Conservation (phyloP, 1,284 basidiomycete genomes). For the Laetiporus sulphureus region DNA sequence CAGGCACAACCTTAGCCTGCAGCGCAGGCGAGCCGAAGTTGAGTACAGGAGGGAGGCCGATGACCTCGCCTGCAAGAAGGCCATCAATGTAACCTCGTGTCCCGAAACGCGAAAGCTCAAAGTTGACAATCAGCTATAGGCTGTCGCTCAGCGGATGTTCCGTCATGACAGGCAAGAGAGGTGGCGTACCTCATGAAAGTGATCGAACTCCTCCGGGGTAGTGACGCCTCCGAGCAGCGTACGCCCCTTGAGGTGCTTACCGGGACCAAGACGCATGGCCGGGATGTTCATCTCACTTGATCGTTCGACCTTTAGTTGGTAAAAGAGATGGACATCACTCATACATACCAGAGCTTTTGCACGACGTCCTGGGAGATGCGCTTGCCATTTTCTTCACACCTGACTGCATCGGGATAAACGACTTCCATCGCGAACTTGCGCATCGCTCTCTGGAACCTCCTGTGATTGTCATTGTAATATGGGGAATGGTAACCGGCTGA, state of each 20-base stretch:
- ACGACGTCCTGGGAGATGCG: constrained; percentile 69
- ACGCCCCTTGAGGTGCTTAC: constrained; percentile 84
- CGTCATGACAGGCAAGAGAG: neutral
- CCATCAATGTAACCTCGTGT: constrained; percentile 86
- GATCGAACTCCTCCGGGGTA: constrained; percentile 86
- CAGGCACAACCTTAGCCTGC: constrained; percentile 58
- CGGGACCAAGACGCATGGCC: constrained; percentile 90
- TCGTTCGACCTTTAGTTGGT: neutral
- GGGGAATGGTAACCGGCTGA: constrained; percentile 73
- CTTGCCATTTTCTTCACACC: constrained; percentile 79
- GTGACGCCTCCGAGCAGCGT: constrained; percentile 79
- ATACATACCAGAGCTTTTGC: constrained; percentile 58
- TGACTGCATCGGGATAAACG: constrained; percentile 55
- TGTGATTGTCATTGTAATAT: constrained; percentile 76
- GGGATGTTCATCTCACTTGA: constrained; percentile 68
- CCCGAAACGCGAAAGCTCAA: constrained; percentile 79
- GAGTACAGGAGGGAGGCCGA: constrained; percentile 78
- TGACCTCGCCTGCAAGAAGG: constrained; percentile 75
- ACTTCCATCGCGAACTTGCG: constrained; percentile 61
- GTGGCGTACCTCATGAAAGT: constrained; percentile 60
- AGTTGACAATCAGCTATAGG: constrained; percentile 72
- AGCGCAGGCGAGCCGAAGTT: constrained; percentile 82
- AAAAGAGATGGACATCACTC: neutral
- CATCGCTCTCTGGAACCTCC: constrained; percentile 58
- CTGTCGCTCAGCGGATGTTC: constrained; percentile 1